Base-by-base conservation (phyloP, 2,329 filamentous ascomycete species). In the Alternaria postmessia region DNA sequence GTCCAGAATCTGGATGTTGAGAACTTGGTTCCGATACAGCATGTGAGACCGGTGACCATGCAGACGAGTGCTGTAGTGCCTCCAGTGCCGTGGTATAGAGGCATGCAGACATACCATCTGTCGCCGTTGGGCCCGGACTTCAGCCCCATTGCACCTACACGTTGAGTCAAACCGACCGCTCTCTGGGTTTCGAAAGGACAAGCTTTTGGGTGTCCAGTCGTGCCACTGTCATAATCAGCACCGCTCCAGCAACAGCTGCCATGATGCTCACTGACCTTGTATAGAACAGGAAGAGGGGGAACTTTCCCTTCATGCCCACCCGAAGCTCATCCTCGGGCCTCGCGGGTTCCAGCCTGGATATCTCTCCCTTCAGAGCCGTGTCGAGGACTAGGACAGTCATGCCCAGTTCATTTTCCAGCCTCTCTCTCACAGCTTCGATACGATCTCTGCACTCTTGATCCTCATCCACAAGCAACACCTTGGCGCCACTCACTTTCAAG, bases 21-120 rank as follows among this genome's bases (percentile, higher is more conserved):
- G 80, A 94, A 94, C 73, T 85, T 87, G 54, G 85, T 85, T 20
- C 86, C 88, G 38, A 91, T 84, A 70, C 87, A 89, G 34, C 89
- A 78, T 0, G 88, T 88, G 9, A 84, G 63, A 3, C 87, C 85
- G 4, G 77, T 79, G 5, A 87, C 70, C 61, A 92, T 78, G 67
- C 85, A 86, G 5, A 78, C 78, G 52, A 89, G 83, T 32, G 85
- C 82, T 6, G 81, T 83, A 34, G 90, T 87, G 18, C 86, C 86
- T 7, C 90, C 91, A 0, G 91, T 93, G 14, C 90, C 90, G 75
- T 94, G 91, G 72, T 93, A 93, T 32, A 92, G 80, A 0, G 87
- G 91, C 90, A 93, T 93, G 76, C 89, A 91, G 71, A 88, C 86
- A 72, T 93, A 93, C 85, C 88, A 92, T 26, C 88, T 81, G 73